Evolutionary conservation across 2,329 filamentous ascomycete genomes (phyloP), one percentile per base, ranked within the genome.

Genomic region (Biscogniauxia mediterranea): DNA sequence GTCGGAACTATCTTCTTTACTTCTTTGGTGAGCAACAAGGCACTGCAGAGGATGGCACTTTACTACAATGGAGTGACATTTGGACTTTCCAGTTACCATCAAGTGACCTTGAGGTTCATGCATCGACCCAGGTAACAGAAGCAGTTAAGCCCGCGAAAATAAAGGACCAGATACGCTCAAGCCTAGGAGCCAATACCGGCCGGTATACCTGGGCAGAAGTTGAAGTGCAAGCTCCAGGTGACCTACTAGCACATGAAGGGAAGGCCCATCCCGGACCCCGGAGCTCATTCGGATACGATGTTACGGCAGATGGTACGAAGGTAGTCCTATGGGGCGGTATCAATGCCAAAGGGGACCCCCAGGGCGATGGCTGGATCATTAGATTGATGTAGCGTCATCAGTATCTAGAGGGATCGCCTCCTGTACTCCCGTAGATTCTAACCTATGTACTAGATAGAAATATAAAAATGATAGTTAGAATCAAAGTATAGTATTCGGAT

Each of bases 271-370:
- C 71, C 19, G 78, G 74, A 5, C 76, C 74, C 38, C 69, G 73
- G 70, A 76, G 66, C 57, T 81, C 64, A 71, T 82, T 70, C 61
- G 75, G 61, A 54, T 81, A 72, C 62, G 73, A 61, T 65, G 72
- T 77, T 0, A 79, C 81, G 56, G 72, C 80, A 3, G 79, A 80
- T 63, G 81, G 78, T 3, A 79, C 77, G 55, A 80, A 74, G 15
- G 75, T 82, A 6, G 73, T 85, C 2, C 66, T 83, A 13, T 85
- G 83, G 83, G 83, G 83, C n/a, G 83, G 83, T 0, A 62, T 78
- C 3, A 79, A 79, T 65, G 75, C 72, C 0, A 71, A 77, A 46
- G 79, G 80, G 2, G 75, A 75, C 53, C 69, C 63, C 17, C 74
- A 78, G 55, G 73, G 71, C 1, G 76, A 79, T 61, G 78, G 78